phyloP scores from a whole-genome alignment of 352 stramenopile species.

The Pythium insidiosum region DNA sequence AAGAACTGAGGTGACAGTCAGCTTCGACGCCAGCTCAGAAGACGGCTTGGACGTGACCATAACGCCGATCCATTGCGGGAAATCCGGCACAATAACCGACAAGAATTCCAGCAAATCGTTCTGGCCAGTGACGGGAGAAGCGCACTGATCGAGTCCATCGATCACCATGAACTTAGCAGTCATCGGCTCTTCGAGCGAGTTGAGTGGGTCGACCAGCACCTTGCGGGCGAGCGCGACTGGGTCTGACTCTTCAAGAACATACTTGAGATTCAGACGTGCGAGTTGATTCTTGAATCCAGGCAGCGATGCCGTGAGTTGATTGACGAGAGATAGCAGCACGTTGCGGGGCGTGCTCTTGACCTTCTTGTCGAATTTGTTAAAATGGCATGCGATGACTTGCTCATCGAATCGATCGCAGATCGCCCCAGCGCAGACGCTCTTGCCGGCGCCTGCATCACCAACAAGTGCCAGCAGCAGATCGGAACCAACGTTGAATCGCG shows the following conservation, averaged over 20 bases:
- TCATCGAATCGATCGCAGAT: slow-evolving; percentile 44
- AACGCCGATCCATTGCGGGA: slow-evolving; percentile 65
- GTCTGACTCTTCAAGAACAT: slow-evolving; percentile 75
- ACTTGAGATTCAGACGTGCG: slow-evolving; percentile 71
- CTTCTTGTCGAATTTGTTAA: slow-evolving; percentile 75
- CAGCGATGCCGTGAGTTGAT: slow-evolving; percentile 62
- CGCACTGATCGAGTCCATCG: slow-evolving; percentile 72
- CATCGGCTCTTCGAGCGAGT: slow-evolving; percentile 52
- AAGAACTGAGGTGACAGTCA: slow-evolving; percentile 63
- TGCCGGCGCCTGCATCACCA: slow-evolving; percentile 59
- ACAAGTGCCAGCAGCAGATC: slow-evolving; percentile 61
- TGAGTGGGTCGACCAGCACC: slow-evolving; percentile 67
- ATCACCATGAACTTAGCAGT: slow-evolving; percentile 57
- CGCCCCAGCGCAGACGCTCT: slow-evolving; percentile 49
- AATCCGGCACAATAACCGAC: slow-evolving; percentile 39
- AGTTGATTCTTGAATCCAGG: slow-evolving; percentile 77
- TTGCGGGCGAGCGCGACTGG: slow-evolving; percentile 56
- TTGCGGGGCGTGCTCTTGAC: slow-evolving; percentile 61
- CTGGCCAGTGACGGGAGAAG: slow-evolving; percentile 14
- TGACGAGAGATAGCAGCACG: slow-evolving; percentile 72
- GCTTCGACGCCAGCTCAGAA: slow-evolving; percentile 38
- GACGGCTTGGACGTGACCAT: slow-evolving; percentile 65
- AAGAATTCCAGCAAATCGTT: slow-evolving; percentile 75
- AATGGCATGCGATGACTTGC: slow-evolving; percentile 56
- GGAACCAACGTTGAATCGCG: slow-evolving; percentile 46